phyloP scores from a whole-genome alignment of 2,329 filamentous ascomycete genomes.

The Penicillium sp. region DNA sequence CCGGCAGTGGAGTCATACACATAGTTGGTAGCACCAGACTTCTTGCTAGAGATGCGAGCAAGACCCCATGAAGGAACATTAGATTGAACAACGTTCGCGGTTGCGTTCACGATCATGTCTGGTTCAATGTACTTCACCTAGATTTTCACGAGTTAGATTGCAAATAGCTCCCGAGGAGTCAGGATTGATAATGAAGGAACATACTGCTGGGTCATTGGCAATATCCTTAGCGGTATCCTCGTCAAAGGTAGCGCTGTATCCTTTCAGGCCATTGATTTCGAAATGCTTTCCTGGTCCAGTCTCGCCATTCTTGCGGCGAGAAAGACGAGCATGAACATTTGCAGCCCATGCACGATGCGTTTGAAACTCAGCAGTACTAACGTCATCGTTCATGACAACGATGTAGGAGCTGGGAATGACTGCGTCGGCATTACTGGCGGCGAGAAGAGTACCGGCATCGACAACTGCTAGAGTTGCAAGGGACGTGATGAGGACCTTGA shows the following conservation, averaged over 20 bases:
- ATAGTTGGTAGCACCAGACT: slow-evolving; percentile 29
- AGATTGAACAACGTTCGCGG: slow-evolving; percentile 6
- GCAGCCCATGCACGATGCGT: slow-evolving; percentile 7
- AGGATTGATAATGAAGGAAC: not conserved
- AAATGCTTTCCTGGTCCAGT: slow-evolving; percentile 12
- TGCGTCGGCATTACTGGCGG: not conserved
- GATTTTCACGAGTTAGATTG: slow-evolving; percentile 6
- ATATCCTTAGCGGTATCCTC: slow-evolving; percentile 5
- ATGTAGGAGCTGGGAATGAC: slow-evolving; percentile 12
- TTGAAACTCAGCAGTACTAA: slow-evolving; percentile 3
- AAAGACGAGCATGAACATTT: not conserved
- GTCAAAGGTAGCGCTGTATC: slow-evolving; percentile 10
- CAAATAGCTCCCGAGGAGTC: not conserved
- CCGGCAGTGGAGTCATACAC: slow-evolving; percentile 40
- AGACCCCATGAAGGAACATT: slow-evolving; percentile 38
- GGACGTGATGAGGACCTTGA: slow-evolving; percentile 5
- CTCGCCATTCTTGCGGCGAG: not conserved
- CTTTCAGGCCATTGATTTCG: slow-evolving; percentile 13
- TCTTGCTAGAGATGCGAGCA: slow-evolving; percentile 33
- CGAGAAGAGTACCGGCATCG: slow-evolving; percentile 5
- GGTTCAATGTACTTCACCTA: slow-evolving; percentile 14
- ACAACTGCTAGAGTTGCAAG: slow-evolving; percentile 11
- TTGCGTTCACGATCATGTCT: slow-evolving; percentile 13
- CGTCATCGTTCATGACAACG: slow-evolving; percentile 13
- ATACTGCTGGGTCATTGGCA: slow-evolving; percentile 11